These are phyloP conservation scores for Cetradonia linearis DNA, from an alignment of 495 filamentous ascomycete species.

Conservation along the genomic window DNA sequence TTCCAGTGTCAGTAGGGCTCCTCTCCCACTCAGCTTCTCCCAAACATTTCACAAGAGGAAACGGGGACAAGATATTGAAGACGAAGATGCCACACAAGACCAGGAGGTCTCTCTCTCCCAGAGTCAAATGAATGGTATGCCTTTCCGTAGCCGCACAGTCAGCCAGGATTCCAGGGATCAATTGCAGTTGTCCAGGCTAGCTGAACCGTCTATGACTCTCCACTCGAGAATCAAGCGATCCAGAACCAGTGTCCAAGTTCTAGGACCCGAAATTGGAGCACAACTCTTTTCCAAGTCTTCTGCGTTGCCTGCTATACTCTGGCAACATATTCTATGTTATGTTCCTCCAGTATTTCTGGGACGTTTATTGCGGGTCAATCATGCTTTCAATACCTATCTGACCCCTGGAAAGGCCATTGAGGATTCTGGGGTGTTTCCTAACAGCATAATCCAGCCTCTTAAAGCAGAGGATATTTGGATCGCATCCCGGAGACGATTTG, in stretches of 20 bases:
- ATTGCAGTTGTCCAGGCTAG: background rate
- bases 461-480: constrained; percentile 39
- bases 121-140: background rate
- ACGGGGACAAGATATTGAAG: constrained; percentile 11
- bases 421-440: constrained; percentile 18
- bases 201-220: background rate
- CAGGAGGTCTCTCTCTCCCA: background rate
- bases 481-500: constrained; percentile 32
- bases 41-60: constrained; percentile 13
- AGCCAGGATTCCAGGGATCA: constrained; percentile 1
- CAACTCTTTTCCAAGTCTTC: constrained; percentile 11
- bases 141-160: background rate
- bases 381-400: constrained; percentile 30
- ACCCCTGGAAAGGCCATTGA: constrained; percentile 25
- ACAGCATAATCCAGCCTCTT: constrained; percentile 27
- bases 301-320: constrained; percentile 28
- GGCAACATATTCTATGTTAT: constrained; percentile 31
- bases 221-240: constrained; percentile 14
- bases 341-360: constrained; percentile 30
- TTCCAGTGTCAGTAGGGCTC: background rate
- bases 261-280: background rate
- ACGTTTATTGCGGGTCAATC: constrained; percentile 27
- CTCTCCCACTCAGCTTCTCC: background rate
- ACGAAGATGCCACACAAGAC: background rate
- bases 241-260: constrained; percentile 3